Base-by-base conservation (phyloP, 2,329 filamentous ascomycete species). In the Claviceps pazoutovae region DNA sequence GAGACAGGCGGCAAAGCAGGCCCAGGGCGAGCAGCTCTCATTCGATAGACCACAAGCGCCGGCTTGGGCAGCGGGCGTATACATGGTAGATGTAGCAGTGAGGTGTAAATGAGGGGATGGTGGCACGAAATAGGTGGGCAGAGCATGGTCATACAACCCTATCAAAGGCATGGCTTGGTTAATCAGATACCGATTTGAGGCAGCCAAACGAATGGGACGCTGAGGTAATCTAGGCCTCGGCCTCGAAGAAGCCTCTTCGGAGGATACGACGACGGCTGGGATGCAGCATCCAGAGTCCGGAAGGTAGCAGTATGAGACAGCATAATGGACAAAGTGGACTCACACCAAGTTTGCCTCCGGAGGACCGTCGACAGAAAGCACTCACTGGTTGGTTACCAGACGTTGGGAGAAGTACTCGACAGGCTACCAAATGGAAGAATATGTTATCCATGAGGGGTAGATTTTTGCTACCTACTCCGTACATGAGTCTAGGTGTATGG, bases 1-100 rank as follows among this genome's bases (percentile, higher is more conserved):
- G 73, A 76, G 71, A 57, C 55, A 56, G 57, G 56, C 57, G 54
- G 60, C 58, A 57, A 51, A 38, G 55, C 53, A 53, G 63, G 50
- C 62, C 58, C 62, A 57, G 51, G 56, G 51, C 51, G 55, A 48
- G 44, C 52, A 37, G 44, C 37, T 49, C 49, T 61, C 57, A 66
- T 66, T 67, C 62, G 62, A 65, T 58, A 54, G 51, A 39, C 49
- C 54, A 53, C 56, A 73, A 69, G 67, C 65, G 63, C 61, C 60
- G 61, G 58, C 59, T 38, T 52, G 52, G 44, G 21, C 45, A 13
- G 45, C n/a, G 39, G 14, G 23, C 14, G 65, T 66, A 65, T 64
- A 66, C 56, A 42, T 17, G 46, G 57, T 54, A 50, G 56, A 56
- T 55, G 56, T 56, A 55, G 57, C 57, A 56, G 54, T 30, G 60